phyloP scores from a whole-genome alignment of 1,284 basidiomycete genomes.

The Irpex rosettiformis region DNA sequence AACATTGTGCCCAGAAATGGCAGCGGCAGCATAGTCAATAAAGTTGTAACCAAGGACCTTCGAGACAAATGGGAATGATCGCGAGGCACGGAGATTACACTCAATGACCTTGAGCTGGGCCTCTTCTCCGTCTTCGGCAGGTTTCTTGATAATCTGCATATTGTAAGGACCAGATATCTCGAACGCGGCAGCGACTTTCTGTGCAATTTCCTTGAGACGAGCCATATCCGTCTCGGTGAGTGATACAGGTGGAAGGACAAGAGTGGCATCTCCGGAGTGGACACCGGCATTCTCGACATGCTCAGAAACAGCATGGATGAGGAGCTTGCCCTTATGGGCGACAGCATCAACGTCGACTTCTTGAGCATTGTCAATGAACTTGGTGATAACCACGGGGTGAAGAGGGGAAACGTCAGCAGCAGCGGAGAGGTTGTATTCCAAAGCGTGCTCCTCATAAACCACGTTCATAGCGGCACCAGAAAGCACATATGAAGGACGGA shows the following conservation, averaged over 20 bases:
- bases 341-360: conserved; percentile 99
- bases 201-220: conserved; percentile 89
- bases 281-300: conserved; percentile 99
- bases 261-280: conserved; percentile 97
- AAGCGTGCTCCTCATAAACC: conserved; percentile 85
- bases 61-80: conserved; percentile 99
- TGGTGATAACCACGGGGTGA: conserved; percentile 97
- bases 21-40: conserved; percentile 91
- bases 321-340: conserved; percentile 90
- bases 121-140: conserved; percentile 52
- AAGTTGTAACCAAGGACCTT: conserved; percentile 98
- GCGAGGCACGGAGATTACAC: conserved; percentile 96
- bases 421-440: conserved; percentile 92
- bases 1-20: conserved; percentile 88
- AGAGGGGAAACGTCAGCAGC: conserved; percentile 95
- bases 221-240: conserved; percentile 74
- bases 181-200: conserved; percentile 94
- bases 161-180: conserved; percentile 98
- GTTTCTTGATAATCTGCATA: conserved; percentile 98
- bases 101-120: conserved; percentile 95
- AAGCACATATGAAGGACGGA: conserved; percentile 96
- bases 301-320: conserved; percentile 96
- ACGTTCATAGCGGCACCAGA: conserved; percentile 99
- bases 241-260: conserved; percentile 96
- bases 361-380: conserved; percentile 97